These are phyloP conservation scores for Xylaria sp. DNA, from an alignment of 2,329 filamentous ascomycete species.

Conservation along the genomic window DNA sequence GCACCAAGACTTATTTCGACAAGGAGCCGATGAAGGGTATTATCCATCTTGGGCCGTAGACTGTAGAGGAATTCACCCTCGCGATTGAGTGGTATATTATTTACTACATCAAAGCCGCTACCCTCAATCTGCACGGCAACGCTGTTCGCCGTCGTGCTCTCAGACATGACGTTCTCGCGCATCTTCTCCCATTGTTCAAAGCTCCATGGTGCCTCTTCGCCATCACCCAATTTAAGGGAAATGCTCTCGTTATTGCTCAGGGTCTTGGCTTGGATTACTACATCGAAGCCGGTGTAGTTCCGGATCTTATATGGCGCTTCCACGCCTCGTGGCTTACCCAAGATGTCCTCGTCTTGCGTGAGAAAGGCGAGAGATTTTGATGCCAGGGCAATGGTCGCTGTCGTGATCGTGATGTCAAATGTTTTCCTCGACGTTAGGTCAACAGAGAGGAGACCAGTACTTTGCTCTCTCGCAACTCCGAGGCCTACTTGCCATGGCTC, in stretches of 20 bases:
- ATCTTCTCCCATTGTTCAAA: slow-evolving; percentile 98
- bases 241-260: slow-evolving; percentile 70
- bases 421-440: slow-evolving; percentile 90
- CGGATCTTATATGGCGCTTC: slow-evolving; percentile 94
- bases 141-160: slow-evolving; percentile 77
- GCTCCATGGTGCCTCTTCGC: slow-evolving; percentile 91
- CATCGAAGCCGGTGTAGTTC: slow-evolving; percentile 94
- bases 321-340: slow-evolving; percentile 90
- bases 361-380: slow-evolving; percentile 95
- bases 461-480: slow-evolving; percentile 81
- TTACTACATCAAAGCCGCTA: slow-evolving; percentile 91
- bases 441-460: slow-evolving; percentile 80
- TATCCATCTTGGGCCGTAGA: slow-evolving; percentile 85
- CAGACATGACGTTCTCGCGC: slow-evolving; percentile 89
- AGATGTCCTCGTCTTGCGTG: slow-evolving; percentile 85
- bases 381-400: slow-evolving; percentile 89
- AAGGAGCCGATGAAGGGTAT: slow-evolving; percentile 86
- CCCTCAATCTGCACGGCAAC: slow-evolving; percentile 89
- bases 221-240: slow-evolving; percentile 83
- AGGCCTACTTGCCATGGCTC: slow-evolving; percentile 98
- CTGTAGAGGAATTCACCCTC: slow-evolving; percentile 94
- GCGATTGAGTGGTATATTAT: slow-evolving; percentile 88
- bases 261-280: slow-evolving; percentile 83
- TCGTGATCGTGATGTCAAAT: slow-evolving; percentile 92
- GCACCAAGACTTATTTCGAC: slow-evolving; percentile 91